Percentiles rank a stretch among this genome's conserved stretches.
phyloP scores from a whole-genome alignment of 108 stramenopile species.

The Parietichytrium sp. region DNA sequence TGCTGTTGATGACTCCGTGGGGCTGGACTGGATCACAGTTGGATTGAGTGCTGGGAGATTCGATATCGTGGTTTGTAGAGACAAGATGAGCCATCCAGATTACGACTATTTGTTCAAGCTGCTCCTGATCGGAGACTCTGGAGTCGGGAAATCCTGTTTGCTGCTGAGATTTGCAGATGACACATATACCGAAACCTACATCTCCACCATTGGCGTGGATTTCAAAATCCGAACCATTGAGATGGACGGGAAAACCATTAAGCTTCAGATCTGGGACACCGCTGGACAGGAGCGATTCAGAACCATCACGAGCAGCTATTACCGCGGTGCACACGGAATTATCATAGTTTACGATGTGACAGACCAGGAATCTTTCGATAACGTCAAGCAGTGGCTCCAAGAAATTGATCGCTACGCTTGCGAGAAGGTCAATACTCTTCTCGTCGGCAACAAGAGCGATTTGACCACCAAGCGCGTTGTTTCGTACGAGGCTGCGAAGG shows the following conservation, averaged over 20 bases:
- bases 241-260: conserved; percentile 95
- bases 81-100: conserved; percentile 41
- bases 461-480: conserved; percentile 88
- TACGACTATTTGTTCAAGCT: conserved; percentile 88
- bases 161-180: conserved; percentile 90
- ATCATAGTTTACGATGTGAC: conserved; percentile 98
- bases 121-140: conserved; percentile 88
- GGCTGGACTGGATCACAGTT: no score
- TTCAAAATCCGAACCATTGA: conserved; percentile 99
- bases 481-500: conserved; percentile 90
- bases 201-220: conserved; percentile 98
- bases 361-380: conserved; percentile 92
- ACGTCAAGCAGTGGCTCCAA: conserved; percentile 97
- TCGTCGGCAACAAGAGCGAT: conserved; percentile 99
- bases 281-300: conserved; percentile 86
- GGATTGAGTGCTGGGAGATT: no score
- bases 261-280: conserved; percentile 86
- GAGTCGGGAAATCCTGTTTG: conserved; percentile 88
- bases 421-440: conserved; percentile 97
- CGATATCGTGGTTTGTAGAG: no score
- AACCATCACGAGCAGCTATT: conserved; percentile 81
- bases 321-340: conserved; percentile 91
- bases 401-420: conserved; percentile 97
- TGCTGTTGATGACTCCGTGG: no score
- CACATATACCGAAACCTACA: conserved; percentile 96